A percentile compares a stretch with the other conserved stretches of the same genome.
These are phyloP conservation scores for Glycyrrhiza uralensis DNA, from an alignment of 306 rosid genomes.

Conservation along the genomic window DNA sequence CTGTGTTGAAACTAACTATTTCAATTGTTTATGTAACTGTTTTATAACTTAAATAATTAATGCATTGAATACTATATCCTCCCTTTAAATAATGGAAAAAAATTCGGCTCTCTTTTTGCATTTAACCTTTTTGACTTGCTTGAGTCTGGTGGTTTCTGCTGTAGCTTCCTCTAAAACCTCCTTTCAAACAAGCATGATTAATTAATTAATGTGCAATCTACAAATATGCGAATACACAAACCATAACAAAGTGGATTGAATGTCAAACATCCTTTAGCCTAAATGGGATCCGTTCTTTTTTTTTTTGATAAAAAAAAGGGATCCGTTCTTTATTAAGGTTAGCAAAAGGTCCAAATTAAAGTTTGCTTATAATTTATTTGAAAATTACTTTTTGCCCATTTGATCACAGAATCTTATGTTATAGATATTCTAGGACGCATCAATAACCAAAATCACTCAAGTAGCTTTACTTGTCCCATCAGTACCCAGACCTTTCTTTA, in stretches of 20 bases:
- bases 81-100: neutral
- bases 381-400: neutral
- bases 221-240: neutral
- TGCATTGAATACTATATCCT: neutral
- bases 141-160: neutral
- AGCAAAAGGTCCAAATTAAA: neutral
- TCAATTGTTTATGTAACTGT: too few relatives aligned
- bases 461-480: conserved; percentile 9
- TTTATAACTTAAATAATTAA: too few relatives aligned
- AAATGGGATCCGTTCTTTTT: neutral
- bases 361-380: neutral
- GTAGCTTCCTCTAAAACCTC: neutral
- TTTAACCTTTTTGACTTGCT: conserved; percentile 9
- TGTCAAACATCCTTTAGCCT: neutral
- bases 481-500: neutral
- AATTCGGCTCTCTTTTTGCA: neutral
- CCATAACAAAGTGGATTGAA: conserved; percentile 10
- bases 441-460: neutral
- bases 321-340: neutral
- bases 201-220: neutral
- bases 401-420: conserved; percentile 2
- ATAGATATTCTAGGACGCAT: conserved; percentile 5
- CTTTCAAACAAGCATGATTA: neutral
- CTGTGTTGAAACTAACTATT: too few relatives aligned
- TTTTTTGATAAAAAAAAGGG: too few relatives aligned